Base-by-base conservation (phyloP, 345 rosid species). In the Raphanus raphanistrum region DNA sequence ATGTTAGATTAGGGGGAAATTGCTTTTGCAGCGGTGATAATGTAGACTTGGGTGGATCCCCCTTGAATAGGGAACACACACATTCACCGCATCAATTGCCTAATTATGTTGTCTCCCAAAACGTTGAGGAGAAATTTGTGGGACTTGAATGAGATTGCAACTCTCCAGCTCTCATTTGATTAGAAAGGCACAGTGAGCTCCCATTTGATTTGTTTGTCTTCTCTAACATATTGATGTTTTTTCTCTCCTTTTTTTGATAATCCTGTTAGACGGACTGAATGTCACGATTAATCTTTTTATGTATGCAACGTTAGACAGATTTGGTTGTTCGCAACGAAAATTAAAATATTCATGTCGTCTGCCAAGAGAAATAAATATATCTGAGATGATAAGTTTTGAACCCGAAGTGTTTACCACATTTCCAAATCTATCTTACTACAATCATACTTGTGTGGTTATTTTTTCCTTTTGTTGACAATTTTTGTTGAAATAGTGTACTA, bases 11-110 rank as follows among this genome's bases (percentile, higher is more conserved):
- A 57, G 3, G n/a, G 27, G 9, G 25, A 36, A 48, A 17, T 32
- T 17, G 57, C 3, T 26, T 65, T 66, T 12, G 55, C n/a, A 57
- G 60, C 48, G 76, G 76, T 32, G 70, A 33, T 33, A 36, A 75
- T 43, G 67, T 75, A 45, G 55, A 54, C 27, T 74, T 65, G 6
- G 21, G 71, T 74, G 64, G 78, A 43, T 58, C 78, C 78, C 31
- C 27, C 9, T 35, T 74, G 55, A 64, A 65, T 17, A 65, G 21
- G 57, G 66, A 25, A 41, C 66, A 27, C 59, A 16, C 72, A 67
- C 67, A 59, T 66, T 66, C 72, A 36, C 58, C 17, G 60, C 45
- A 68, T 60, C 36, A 43, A 68, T 75, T 66, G 66, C 71, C 71
- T 55, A 74, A 65, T 38, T 48, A 63, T 63, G 36, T 13, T 43